Base-by-base conservation (phyloP, 2,329 filamentous ascomycete genomes). In the Colletotrichum melonis region DNA sequence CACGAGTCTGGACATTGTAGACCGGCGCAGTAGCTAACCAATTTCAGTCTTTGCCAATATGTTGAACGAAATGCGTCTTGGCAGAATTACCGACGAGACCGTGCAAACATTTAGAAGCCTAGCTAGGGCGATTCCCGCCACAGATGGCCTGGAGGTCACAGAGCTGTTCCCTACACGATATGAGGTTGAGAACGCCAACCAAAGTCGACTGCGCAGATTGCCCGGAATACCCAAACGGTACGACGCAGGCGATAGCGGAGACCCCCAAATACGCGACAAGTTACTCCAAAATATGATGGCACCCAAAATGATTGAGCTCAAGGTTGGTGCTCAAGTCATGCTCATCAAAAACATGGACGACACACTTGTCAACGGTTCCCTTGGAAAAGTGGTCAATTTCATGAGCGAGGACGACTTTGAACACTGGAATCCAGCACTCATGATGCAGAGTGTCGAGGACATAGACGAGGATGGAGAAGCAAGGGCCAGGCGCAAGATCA, bases 301-400 rank as follows among this genome's bases (percentile, higher is more conserved):
- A 0, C 95, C 97, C 0, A 92, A 93, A 77, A 80, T 84, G 0
- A 90, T 99, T 24, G 91, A 93, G 42, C 84, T 99, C 35, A 98
- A 98, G 82, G 92, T 97, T 75, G 94, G 95, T 11, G 94, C 97
- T 0, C 97, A 99, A 80, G 97, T 99, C 57, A 99, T 99, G 97
- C 87, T 99, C n/a, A 98, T 99, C 87, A 99, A 99, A 83, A 99
- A 99, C 78, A 92, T 98, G 84, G 97, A 99, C 79, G 95, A 98
- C 52, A 92, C 91, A 0, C 88, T 99, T 0, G 97, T 98, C 77
- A 99, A 99, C 79, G 97, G 97, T 5, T 97, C 96, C 0, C 87
- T 99, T 11, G 97, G 97, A 28, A 95, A 93, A 74, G 93, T 99
- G 5, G 88, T 92, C 14, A 91, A 89, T 6, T 97, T 98, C 82